Base-by-base conservation (phyloP, 345 rosid species). In the Brassica cretica region DNA sequence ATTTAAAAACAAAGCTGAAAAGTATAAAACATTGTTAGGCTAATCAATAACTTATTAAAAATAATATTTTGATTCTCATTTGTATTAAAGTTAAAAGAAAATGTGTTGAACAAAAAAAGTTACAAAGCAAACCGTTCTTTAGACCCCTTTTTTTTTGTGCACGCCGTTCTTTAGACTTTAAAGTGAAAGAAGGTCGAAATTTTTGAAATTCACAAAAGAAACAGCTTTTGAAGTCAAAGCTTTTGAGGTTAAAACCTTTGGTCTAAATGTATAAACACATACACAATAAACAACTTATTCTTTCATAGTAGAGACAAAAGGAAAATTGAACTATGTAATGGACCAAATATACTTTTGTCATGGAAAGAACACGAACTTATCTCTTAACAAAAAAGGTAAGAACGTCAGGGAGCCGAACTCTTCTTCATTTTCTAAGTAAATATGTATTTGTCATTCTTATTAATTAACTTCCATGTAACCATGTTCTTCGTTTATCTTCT, bases 191-290 rank as follows among this genome's bases (percentile, higher is more conserved):
- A n/a, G 68, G 69, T 72, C 39, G 72, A 66, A 78, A 66, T 6
- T 59, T 73, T 72, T 49, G 77, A 73, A 78, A 51, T 59, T 66
- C 56, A 55, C 73, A 21, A 78, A 66, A 71, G 80, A 68, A 30
- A 78, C 27, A 24, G 15, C 60, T 68, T 32, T 71, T 49, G 71
- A 82, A 77, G 92, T 87, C 89, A 87, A 88, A 88, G 79, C 89
- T 87, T 87, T 84, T 78, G 59, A 51, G 33, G 75, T 75, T 27
- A 71, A 66, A 72, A 33, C 68, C 39, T 70, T 63, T 62, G 70
- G 60, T 62, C 21, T 60, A 29, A 10, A 59, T 25, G 3, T 7
- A 68, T 25, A 27, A 67, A 46, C 72, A 51, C 27, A 5, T 51
- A 51, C 44, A 30, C 62, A 15, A 16, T 29, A 29, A 69, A 70